Evolutionary conservation across 192 early-diverging fungal species (phyloP).

Genomic region (Linnemannia zychae): DNA sequence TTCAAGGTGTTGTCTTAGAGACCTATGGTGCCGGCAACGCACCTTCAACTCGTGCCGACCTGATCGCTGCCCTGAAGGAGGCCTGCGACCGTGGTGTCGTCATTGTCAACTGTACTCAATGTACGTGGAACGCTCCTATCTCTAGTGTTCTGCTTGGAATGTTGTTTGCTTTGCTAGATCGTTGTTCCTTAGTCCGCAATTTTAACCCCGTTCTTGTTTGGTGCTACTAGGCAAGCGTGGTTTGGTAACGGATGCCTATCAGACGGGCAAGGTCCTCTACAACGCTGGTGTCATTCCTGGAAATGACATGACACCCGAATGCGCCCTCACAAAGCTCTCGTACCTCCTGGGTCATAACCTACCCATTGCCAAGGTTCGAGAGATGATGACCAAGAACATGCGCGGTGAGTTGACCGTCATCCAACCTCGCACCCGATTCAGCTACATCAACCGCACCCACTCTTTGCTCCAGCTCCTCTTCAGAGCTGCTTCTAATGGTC

Average conservation of each 20-base stretch:
- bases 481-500: slow-evolving; percentile 41
- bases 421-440: slow-evolving; percentile 74
- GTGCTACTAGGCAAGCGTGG: slow-evolving; percentile 71
- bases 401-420: slow-evolving; percentile 93
- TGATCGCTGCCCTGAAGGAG: slow-evolving; percentile 85
- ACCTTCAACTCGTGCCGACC: slow-evolving; percentile 87
- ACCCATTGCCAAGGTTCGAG: slow-evolving; percentile 78
- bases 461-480: slow-evolving; percentile 64
- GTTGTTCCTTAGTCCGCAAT: background rate
- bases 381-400: slow-evolving; percentile 85
- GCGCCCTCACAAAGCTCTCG: slow-evolving; percentile 95
- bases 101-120: slow-evolving; percentile 97
- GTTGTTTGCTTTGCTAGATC: background rate
- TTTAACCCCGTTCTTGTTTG: background rate
- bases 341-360: slow-evolving; percentile 86
- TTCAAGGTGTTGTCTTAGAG: slow-evolving; percentile 93
- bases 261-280: slow-evolving; percentile 89
- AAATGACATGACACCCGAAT: slow-evolving; percentile 96
- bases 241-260: slow-evolving; percentile 91
- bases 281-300: slow-evolving; percentile 87
- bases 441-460: slow-evolving; percentile 73
- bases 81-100: slow-evolving; percentile 95
- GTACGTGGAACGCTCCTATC: slow-evolving; percentile 34
- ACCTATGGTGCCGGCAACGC: slow-evolving; percentile 98
- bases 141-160: slow-evolving; percentile 39